Evolutionary conservation across 2,329 filamentous ascomycete species (phyloP).

Genomic region (Bipolaris victoriae): DNA sequence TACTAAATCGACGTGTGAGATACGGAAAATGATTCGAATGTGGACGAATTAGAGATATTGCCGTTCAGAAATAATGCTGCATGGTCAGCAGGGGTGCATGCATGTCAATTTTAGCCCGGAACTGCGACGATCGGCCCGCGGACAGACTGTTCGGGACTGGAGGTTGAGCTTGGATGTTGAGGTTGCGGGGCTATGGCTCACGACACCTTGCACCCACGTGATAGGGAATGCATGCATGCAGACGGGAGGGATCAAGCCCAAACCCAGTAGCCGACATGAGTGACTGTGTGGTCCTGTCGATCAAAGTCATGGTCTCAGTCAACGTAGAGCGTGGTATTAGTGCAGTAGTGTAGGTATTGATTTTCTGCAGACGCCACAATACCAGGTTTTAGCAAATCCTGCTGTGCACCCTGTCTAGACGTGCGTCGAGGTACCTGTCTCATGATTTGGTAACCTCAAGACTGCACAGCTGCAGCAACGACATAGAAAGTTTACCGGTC

Average conservation of each 20-base stretch:
- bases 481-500: background rate
- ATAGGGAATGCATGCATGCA: background rate
- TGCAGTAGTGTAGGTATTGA: slow-evolving; percentile 2
- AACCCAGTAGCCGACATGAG: background rate
- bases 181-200: background rate
- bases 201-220: slow-evolving; percentile 5
- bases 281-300: background rate
- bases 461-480: slow-evolving; percentile 3
- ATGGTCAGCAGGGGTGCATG: slow-evolving; percentile 3
- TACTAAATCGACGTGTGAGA: background rate
- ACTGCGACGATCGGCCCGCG: slow-evolving; percentile 2
- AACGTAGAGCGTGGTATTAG: background rate
- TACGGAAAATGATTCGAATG: background rate
- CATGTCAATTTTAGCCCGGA: slow-evolving; percentile 1
- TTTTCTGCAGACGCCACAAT: background rate
- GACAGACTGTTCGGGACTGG: background rate
- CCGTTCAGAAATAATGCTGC: background rate
- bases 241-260: background rate
- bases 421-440: slow-evolving; percentile 1
- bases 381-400: background rate
- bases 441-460: background rate
- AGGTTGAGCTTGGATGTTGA: background rate
- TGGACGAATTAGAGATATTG: slow-evolving; percentile 6
- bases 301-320: background rate
- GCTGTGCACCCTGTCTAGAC: slow-evolving; percentile 1